These are phyloP conservation scores for Chlorella vulgaris DNA, from an alignment of 139 green algal species.

Conservation along the genomic window DNA sequence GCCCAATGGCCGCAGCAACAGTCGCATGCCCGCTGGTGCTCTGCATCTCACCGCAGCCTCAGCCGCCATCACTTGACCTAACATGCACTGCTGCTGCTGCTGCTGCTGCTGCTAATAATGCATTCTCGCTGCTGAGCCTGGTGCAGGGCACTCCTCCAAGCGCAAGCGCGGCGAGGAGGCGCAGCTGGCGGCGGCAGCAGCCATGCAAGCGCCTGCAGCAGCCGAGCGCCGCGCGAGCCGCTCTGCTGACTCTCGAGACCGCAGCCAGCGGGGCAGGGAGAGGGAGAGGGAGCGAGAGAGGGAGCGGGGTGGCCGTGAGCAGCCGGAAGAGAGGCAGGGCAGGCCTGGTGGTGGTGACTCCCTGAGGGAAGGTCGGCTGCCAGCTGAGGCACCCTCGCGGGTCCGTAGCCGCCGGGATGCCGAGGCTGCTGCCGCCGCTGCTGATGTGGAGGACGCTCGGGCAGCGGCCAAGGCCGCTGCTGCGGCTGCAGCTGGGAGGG, in stretches of 20 bases:
- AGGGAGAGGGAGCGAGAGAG: neutral
- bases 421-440: neutral
- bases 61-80: too few species aligned
- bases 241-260: neutral
- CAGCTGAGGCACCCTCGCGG: neutral
- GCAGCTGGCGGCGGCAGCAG: neutral
- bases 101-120: neutral
- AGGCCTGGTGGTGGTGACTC: too few species aligned
- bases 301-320: neutral
- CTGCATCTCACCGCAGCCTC: too few species aligned
- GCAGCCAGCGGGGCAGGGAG: neutral
- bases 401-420: neutral
- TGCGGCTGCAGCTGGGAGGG: neutral
- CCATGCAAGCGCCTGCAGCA: neutral
- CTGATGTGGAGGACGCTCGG: conserved; percentile 4
- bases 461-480: neutral
- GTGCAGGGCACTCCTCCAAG: conserved; percentile 1
- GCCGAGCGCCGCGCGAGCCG: neutral
- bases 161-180: conserved; percentile 11
- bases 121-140: neutral
- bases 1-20: too few species aligned
- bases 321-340: neutral
- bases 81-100: neutral
- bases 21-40: too few species aligned
- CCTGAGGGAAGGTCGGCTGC: neutral